phyloP scores from a whole-genome alignment of 768 basidiomycete genomes.

The Coprinopsis sp. region DNA sequence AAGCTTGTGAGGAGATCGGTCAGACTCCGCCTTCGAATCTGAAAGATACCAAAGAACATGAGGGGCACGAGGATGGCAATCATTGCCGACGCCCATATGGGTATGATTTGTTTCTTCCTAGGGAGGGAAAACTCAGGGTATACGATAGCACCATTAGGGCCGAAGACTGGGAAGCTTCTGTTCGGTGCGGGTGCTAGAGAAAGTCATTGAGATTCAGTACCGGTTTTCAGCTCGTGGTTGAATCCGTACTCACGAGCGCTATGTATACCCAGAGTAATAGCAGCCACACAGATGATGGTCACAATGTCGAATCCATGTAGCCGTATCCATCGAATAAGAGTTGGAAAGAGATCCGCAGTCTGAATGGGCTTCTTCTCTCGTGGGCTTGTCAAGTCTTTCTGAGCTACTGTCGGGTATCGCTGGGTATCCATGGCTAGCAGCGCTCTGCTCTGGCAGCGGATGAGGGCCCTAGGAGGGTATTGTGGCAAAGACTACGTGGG shows the following conservation, averaged over 20 bases:
- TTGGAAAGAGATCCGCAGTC: too few relatives aligned
- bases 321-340: conserved; percentile 37
- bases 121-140: conserved; percentile 51
- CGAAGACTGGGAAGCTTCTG: conserved; percentile 39
- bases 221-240: neutral
- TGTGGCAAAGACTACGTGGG: too few relatives aligned
- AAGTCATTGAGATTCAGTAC: neutral
- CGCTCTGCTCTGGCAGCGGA: too few relatives aligned
- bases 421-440: too few relatives aligned
- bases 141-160: conserved; percentile 42
- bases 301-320: conserved; percentile 48
- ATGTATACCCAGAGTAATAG: conserved; percentile 46
- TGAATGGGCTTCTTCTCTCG: too few relatives aligned
- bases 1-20: conserved; percentile 44
- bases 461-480: too few relatives aligned
- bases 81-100: conserved; percentile 48
- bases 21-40: conserved; percentile 41
- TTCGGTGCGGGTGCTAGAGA: conserved; percentile 35
- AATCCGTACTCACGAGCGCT: conserved; percentile 29
- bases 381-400: too few relatives aligned
- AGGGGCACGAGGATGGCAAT: conserved; percentile 52
- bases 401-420: too few relatives aligned
- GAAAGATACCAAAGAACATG: conserved; percentile 49
- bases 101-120: conserved; percentile 45
- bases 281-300: conserved; percentile 53